Base-by-base conservation (phyloP, 2,329 filamentous ascomycete genomes). In the Trichoderma asperellum region DNA sequence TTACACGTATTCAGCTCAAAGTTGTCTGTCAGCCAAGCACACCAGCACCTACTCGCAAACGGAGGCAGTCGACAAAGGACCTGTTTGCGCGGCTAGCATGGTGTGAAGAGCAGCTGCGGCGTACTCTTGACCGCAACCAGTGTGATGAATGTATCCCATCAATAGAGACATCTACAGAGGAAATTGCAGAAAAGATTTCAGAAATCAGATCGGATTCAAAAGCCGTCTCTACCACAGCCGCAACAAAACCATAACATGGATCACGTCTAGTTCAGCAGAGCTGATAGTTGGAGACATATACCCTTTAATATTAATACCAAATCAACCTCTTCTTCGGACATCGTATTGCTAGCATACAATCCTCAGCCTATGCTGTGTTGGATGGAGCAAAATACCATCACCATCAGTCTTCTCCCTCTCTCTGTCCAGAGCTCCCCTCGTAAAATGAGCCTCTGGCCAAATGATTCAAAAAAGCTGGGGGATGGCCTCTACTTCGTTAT, bases 101-200 rank as follows among this genome's bases (percentile, higher is more conserved):
- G 64, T 68, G 64, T 34, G 64, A 68, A 29, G 64, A 68, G 56
- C 64, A 68, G 64, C 56, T 68, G 24, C 21, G 64, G 64, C 64
- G 40, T 2, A 68, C 29, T 2, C n/a, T 58, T 37, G 55, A 37
- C 12, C 59, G 64, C 32, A 43, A 55, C 32, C 63, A 66, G 53
- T 66, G 63, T 18, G 37, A 49, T n/a, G 63, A 66, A 5, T 66
- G 63, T 14, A 47, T 37, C 11, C 29, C 63, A 12, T 49, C 53
- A 12, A 35, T 24, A 29, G 40, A 58, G 29, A 35, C 2, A 10
- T 58, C 63, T n/a, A 24, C 63, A 18, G 53, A 27, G 11, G 63
- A 49, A 3, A 49, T 58, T 5, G 35, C 37, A 66, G 47, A 49
- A 37, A 47, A n/a, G 27, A 53, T 57, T 24, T 58, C 63, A 6